A percentile compares a stretch with the other conserved stretches of the same genome.
phyloP scores from a whole-genome alignment of 129 eudicot genomes.

The Pulicaria dysenterica region DNA sequence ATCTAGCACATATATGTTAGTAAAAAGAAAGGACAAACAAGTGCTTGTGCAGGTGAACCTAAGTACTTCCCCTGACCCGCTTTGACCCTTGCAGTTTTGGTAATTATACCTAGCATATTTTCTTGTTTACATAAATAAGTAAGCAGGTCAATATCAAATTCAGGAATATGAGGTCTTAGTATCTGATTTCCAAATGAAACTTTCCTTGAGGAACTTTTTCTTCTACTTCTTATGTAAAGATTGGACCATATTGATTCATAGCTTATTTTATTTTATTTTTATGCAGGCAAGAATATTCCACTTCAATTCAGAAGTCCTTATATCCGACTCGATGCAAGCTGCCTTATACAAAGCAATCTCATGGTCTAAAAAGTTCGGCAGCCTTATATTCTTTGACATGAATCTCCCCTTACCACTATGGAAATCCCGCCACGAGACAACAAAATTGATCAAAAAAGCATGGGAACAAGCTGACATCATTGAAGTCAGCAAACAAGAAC shows the following conservation, averaged over 20 bases:
- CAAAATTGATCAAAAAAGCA: constrained; percentile 59
- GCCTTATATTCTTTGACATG: constrained; percentile 76
- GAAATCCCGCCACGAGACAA: constrained; percentile 85
- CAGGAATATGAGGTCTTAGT: no score
- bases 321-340: constrained; percentile 63
- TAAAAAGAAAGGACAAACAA: background rate
- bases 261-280: constrained; percentile 5
- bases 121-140: no score
- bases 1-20: background rate
- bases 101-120: no score
- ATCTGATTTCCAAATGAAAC: no score
- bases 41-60: background rate
- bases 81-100: background rate
- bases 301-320: constrained; percentile 85
- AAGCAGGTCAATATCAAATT: no score
- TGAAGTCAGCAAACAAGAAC: constrained; percentile 79
- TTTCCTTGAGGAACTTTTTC: background rate
- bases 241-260: background rate
- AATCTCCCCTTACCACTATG: constrained; percentile 89
- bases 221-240: background rate
- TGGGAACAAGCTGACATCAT: constrained; percentile 85
- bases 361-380: constrained; percentile 73
- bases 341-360: constrained; percentile 73
- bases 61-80: background rate
- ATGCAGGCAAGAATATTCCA: constrained; percentile 87